phyloP scores from a whole-genome alignment of 768 basidiomycete species.

The Suillus hirtellus region DNA sequence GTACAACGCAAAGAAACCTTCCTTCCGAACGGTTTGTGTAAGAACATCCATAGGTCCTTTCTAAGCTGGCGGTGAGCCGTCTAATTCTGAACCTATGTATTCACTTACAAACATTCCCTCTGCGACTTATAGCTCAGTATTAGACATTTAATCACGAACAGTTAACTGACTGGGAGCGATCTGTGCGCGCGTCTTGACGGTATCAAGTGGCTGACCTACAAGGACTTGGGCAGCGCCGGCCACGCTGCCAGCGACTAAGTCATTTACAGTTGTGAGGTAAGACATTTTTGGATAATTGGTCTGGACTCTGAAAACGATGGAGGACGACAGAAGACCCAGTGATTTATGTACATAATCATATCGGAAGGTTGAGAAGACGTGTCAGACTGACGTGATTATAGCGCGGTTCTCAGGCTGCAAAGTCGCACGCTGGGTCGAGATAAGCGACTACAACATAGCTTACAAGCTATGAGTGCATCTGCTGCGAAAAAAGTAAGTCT shows the following conservation, averaged over 20 bases:
- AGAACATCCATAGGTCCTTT: conserved; percentile 95
- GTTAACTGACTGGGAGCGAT: conserved; percentile 70
- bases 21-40: conserved; percentile 73
- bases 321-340: neutral
- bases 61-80: conserved; percentile 37
- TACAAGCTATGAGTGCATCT: conserved; percentile 1
- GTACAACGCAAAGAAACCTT: conserved; percentile 92
- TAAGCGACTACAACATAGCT: neutral
- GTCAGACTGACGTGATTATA: conserved; percentile 5
- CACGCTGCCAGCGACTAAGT: conserved; percentile 84
- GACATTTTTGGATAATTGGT: conserved; percentile 6
- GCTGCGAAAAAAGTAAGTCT: neutral
- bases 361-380: neutral
- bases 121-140: conserved; percentile 29
- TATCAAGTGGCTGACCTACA: conserved; percentile 91
- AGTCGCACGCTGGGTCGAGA: neutral
- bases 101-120: conserved; percentile 88
- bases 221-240: conserved; percentile 95
- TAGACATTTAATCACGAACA: conserved; percentile 4
- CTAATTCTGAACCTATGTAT: neutral
- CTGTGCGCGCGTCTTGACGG: conserved; percentile 86
- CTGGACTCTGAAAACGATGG: neutral
- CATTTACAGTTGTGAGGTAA: conserved; percentile 65
- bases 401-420: neutral
- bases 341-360: neutral